A percentile compares a stretch with the other conserved stretches of the same genome.
Conservation (phyloP, 2,329 filamentous ascomycete genomes). For the Ampelomyces quisqualis region DNA sequence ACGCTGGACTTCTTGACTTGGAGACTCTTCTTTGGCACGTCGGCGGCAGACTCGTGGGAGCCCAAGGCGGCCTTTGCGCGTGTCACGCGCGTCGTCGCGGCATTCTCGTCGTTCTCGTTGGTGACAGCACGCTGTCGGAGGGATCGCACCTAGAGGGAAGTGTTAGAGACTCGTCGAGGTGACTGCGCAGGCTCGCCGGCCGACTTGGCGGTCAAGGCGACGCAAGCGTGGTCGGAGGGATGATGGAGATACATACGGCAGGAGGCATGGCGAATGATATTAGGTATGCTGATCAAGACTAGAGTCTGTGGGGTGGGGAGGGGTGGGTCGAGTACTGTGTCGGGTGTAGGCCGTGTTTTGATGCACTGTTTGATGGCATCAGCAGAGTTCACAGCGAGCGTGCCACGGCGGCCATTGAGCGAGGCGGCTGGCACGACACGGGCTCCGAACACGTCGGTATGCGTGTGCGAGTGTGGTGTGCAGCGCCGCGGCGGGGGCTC, state of each 20-base stretch:
- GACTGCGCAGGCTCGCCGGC: no score
- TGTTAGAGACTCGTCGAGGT: slow-evolving; percentile 48
- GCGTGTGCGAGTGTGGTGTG: slow-evolving; percentile 24
- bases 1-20: slow-evolving; percentile 48
- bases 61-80: slow-evolving; percentile 80
- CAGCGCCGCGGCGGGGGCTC: slow-evolving; percentile 27
- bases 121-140: slow-evolving; percentile 73
- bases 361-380: slow-evolving; percentile 37
- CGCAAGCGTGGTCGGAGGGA: background rate
- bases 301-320: slow-evolving; percentile 21
- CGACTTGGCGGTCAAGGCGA: no score
- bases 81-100: slow-evolving; percentile 76
- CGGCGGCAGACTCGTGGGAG: slow-evolving; percentile 56
- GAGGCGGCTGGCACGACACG: slow-evolving; percentile 27
- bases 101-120: slow-evolving; percentile 95
- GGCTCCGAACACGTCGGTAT: slow-evolving; percentile 19
- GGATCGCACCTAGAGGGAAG: slow-evolving; percentile 61
- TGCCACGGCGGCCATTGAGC: slow-evolving; percentile 15
- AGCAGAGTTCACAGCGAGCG: slow-evolving; percentile 24
- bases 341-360: slow-evolving; percentile 39
- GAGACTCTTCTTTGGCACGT: slow-evolving; percentile 55
- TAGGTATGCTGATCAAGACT: slow-evolving; percentile 41
- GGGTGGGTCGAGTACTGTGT: slow-evolving; percentile 26
- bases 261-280: slow-evolving; percentile 56
- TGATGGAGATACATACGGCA: slow-evolving; percentile 48